phyloP scores from a whole-genome alignment of 495 filamentous ascomycete species.

The Penicillium robsamsonii region DNA sequence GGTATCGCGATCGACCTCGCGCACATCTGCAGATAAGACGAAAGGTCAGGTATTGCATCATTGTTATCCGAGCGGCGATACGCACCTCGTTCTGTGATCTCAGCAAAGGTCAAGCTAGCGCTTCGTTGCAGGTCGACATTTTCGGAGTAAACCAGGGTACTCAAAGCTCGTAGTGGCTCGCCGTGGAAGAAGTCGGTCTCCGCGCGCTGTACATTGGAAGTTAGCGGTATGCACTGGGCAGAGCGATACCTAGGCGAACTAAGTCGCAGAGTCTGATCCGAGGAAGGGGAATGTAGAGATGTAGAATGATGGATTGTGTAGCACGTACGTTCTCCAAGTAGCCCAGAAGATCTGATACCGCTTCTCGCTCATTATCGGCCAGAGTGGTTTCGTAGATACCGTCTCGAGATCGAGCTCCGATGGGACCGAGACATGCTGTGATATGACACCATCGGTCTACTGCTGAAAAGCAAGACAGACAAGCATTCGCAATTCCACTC shows the following conservation, averaged over 20 bases:
- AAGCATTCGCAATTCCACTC: slow-evolving; percentile 44
- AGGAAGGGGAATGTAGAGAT: neutral
- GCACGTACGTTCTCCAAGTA: slow-evolving; percentile 89
- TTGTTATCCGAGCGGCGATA: slow-evolving; percentile 4
- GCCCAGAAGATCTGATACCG: slow-evolving; percentile 89
- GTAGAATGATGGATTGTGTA: neutral
- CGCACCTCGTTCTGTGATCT: slow-evolving; percentile 97
- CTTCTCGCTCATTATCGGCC: slow-evolving; percentile 94
- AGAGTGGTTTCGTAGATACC: slow-evolving; percentile 93
- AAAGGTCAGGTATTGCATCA: slow-evolving; percentile 16
- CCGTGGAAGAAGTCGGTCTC: slow-evolving; percentile 98
- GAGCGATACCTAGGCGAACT: neutral
- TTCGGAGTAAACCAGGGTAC: slow-evolving; percentile 94
- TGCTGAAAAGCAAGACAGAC: slow-evolving; percentile 44
- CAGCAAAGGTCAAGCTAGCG: slow-evolving; percentile 96
- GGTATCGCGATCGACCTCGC: slow-evolving; percentile 91
- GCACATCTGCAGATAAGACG: slow-evolving; percentile 67
- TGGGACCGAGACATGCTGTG: slow-evolving; percentile 43
- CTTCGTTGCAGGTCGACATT: slow-evolving; percentile 98
- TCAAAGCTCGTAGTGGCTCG: slow-evolving; percentile 91
- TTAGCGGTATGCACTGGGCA: slow-evolving; percentile 14
- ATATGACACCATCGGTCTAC: slow-evolving; percentile 51
- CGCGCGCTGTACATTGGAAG: slow-evolving; percentile 61
- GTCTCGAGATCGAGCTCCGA: slow-evolving; percentile 80
- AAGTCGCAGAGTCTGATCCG: neutral